Evolutionary conservation across 2,329 filamentous ascomycete genomes (phyloP).

Genomic region (Zopfia rhizophila): DNA sequence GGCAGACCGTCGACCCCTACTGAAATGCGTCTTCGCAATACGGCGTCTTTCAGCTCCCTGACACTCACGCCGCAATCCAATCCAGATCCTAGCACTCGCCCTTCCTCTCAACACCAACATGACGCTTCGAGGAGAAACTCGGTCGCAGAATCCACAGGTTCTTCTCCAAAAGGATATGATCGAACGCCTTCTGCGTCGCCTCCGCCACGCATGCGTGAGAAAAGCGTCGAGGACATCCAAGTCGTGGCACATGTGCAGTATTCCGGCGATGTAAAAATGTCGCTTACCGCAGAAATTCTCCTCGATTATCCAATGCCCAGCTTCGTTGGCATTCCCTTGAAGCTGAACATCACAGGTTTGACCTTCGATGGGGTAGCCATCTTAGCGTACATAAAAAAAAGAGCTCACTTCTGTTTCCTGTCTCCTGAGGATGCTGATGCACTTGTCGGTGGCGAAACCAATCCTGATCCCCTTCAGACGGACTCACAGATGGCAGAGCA

Average conservation of each 20-base stretch:
- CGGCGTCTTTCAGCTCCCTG: slow-evolving; percentile 57
- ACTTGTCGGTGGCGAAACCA: slow-evolving; percentile 59
- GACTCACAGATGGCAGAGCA: slow-evolving; percentile 37
- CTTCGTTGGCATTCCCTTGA: slow-evolving; percentile 94
- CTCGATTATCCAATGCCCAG: slow-evolving; percentile 98
- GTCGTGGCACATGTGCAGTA: slow-evolving; percentile 93
- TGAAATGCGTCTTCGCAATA: slow-evolving; percentile 48
- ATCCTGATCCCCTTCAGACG: slow-evolving; percentile 42
- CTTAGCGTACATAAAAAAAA: slow-evolving; percentile 86
- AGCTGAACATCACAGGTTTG: slow-evolving; percentile 92
- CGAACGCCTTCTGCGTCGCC: slow-evolving; percentile 50
- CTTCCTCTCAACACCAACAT: slow-evolving; percentile 56
- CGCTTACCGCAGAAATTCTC: slow-evolving; percentile 92
- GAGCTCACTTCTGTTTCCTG: slow-evolving; percentile 93
- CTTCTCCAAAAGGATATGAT: slow-evolving; percentile 38
- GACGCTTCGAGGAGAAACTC: slow-evolving; percentile 41
- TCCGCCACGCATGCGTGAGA: slow-evolving; percentile 72
- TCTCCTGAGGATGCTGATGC: slow-evolving; percentile 90
- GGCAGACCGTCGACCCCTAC: slow-evolving; percentile 45
- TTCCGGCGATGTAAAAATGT: slow-evolving; percentile 84
- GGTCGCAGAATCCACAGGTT: slow-evolving; percentile 37
- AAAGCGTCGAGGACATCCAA: slow-evolving; percentile 86
- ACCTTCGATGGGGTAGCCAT: slow-evolving; percentile 96
- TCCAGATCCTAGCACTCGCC: slow-evolving; percentile 55
- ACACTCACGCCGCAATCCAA: slow-evolving; percentile 59